phyloP scores from a whole-genome alignment of 2,329 filamentous ascomycete species.

The Xylariaceae sp. region DNA sequence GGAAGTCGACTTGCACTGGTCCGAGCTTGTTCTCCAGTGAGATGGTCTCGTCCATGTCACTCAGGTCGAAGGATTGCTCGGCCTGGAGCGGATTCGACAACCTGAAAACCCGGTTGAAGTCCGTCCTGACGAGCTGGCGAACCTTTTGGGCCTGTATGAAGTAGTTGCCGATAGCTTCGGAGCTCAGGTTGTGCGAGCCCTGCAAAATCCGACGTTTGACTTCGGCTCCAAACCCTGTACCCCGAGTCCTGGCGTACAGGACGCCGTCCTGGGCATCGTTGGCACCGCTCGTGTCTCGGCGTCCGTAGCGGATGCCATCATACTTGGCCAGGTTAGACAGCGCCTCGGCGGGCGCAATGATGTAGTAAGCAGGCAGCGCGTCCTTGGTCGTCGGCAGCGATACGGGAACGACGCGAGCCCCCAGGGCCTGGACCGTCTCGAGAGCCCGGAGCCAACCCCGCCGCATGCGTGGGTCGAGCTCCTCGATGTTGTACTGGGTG shows the following conservation, averaged over 20 bases:
- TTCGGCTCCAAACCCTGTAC: constrained; percentile 70
- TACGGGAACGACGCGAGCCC: constrained; percentile 66
- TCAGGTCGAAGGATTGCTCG: constrained; percentile 46
- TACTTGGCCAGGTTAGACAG: constrained; percentile 96
- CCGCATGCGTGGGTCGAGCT: constrained; percentile 64
- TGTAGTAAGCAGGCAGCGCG: constrained; percentile 88
- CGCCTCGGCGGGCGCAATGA: constrained; percentile 90
- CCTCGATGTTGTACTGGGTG: constrained; percentile 79
- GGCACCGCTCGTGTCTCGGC: constrained; percentile 34
- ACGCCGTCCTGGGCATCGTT: constrained; percentile 52
- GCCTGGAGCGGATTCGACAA: constrained; percentile 60
- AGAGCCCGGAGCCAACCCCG: constrained; percentile 61
- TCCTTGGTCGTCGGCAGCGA: constrained; percentile 77
- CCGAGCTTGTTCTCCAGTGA: constrained; percentile 48
- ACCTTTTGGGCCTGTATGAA: constrained; percentile 91
- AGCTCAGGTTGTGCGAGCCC: constrained; percentile 83
- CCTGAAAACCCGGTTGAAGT: constrained; percentile 76
- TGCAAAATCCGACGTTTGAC: constrained; percentile 81
- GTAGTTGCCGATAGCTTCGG: constrained; percentile 89
- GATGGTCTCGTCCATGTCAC: constrained; percentile 49
- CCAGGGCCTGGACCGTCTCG: constrained; percentile 49
- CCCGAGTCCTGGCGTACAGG: constrained; percentile 70
- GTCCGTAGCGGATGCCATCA: constrained; percentile 90
- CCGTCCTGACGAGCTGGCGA: constrained; percentile 71
- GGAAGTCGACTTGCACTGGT: constrained; percentile 66